Conservation (phyloP, 164 flowering plant species). For the Aristolochia contorta region DNA sequence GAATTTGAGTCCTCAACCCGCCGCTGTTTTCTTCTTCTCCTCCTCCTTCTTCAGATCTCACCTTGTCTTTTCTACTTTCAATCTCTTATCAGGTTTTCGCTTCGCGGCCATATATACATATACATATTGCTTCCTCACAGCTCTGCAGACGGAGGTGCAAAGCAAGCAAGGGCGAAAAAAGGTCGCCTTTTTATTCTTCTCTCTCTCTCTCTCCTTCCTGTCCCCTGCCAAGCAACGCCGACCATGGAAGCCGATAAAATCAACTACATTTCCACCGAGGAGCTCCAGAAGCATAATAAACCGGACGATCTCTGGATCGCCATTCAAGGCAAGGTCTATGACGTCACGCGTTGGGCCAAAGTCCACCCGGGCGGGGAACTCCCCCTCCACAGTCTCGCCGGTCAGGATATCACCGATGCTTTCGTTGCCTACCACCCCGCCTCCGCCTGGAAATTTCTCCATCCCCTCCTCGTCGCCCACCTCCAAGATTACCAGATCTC, state of each 20-base stretch:
- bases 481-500: constrained; percentile 46
- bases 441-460: constrained; percentile 61
- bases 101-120: too few relatives aligned
- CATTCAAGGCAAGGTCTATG: constrained; percentile 71
- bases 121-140: too few relatives aligned
- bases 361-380: constrained; percentile 74
- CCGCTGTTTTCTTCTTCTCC: too few relatives aligned
- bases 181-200: neutral
- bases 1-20: neutral
- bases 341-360: constrained; percentile 62
- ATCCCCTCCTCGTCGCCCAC: constrained; percentile 45
- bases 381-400: constrained; percentile 50
- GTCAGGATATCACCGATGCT: constrained; percentile 76
- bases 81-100: too few relatives aligned
- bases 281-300: constrained; percentile 48
- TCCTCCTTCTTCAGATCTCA: too few relatives aligned
- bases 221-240: neutral
- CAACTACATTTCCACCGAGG: constrained; percentile 52
- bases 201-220: too few relatives aligned
- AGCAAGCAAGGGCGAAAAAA: too few relatives aligned
- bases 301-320: constrained; percentile 79
- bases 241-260: constrained; percentile 15
- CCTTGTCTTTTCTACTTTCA: too few relatives aligned
- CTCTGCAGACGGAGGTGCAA: too few relatives aligned
- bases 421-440: constrained; percentile 75